These are phyloP conservation scores for Thielaviopsis cerberus DNA, from an alignment of 2,329 filamentous ascomycete genomes.

Conservation along the genomic window DNA sequence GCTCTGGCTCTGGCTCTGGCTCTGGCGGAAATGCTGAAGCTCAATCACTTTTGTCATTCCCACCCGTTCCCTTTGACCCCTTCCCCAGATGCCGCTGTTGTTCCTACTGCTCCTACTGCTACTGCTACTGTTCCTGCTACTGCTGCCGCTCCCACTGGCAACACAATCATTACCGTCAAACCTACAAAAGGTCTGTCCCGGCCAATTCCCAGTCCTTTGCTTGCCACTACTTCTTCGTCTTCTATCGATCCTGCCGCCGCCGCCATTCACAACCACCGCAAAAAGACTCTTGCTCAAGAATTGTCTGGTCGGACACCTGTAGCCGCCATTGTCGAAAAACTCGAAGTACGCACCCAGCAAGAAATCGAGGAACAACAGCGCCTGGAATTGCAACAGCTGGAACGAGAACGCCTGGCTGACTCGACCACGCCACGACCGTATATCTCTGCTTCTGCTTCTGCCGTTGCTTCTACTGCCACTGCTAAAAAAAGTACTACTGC, in stretches of 20 bases:
- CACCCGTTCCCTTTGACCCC: slow-evolving; percentile 9
- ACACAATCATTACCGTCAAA: not conserved
- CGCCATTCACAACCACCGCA: not conserved
- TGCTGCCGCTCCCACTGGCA: not conserved
- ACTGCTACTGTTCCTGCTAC: not conserved
- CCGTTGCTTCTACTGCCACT: not conserved
- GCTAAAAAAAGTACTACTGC: not conserved
- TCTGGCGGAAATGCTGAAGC: not conserved
- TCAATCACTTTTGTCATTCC: not conserved
- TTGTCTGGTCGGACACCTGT: slow-evolving; percentile 7
- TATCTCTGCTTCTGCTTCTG: not conserved
- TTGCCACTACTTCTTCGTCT: not conserved
- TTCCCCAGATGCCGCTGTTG: slow-evolving; percentile 3
- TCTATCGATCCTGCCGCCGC: not conserved
- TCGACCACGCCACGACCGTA: not conserved
- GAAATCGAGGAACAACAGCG: slow-evolving; percentile 10
- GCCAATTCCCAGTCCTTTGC: not conserved
- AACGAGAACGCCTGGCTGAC: not conserved
- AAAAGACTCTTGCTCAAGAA: slow-evolving; percentile 8
- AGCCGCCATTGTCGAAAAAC: slow-evolving; percentile 5
- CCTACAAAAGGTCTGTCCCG: not conserved
- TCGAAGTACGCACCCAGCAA: slow-evolving; percentile 7
- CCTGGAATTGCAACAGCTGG: slow-evolving; percentile 3
- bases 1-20: too few relatives aligned
- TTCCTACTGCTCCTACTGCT: not conserved